These are phyloP conservation scores for Colletotrichum gigasporum DNA, from an alignment of 2,329 filamentous ascomycete species.

Conservation along the genomic window DNA sequence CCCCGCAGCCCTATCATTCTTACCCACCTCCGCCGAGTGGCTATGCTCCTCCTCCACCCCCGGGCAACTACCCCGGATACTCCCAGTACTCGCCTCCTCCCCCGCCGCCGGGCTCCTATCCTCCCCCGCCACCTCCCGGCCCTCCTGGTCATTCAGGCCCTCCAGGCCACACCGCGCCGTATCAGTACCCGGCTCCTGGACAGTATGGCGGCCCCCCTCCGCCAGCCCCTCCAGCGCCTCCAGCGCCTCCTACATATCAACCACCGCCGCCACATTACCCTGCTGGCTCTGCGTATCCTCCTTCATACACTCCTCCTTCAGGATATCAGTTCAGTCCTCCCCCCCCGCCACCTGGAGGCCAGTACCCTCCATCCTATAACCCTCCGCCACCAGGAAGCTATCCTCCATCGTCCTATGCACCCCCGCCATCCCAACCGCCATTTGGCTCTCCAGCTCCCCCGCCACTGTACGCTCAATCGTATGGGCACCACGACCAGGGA, in stretches of 20 bases:
- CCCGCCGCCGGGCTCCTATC: slow-evolving; percentile 17
- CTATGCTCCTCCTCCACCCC: slow-evolving; percentile 21
- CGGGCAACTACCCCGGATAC: slow-evolving; percentile 14
- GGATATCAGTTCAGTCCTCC: slow-evolving; percentile 13
- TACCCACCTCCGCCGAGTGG: slow-evolving; percentile 16
- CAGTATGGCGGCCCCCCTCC: slow-evolving; percentile 40
- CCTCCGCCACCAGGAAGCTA: neutral
- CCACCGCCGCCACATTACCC: slow-evolving; percentile 18
- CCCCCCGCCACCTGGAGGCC: slow-evolving; percentile 8
- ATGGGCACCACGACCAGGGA: neutral
- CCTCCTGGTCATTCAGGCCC: slow-evolving; percentile 12
- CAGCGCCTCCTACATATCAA: slow-evolving; percentile 31
- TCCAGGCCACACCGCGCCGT: slow-evolving; percentile 1
- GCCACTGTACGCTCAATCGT: slow-evolving; percentile 9
- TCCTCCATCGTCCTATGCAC: neutral
- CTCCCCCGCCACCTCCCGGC: slow-evolving; percentile 11
- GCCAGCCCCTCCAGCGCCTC: slow-evolving; percentile 35
- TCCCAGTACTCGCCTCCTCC: slow-evolving; percentile 15
- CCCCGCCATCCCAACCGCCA: slow-evolving; percentile 16
- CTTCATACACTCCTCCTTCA: slow-evolving; percentile 10
- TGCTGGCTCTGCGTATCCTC: slow-evolving; percentile 5
- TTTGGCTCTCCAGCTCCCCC: slow-evolving; percentile 4
- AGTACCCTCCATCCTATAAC: slow-evolving; percentile 5
- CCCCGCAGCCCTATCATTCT: slow-evolving; percentile 18
- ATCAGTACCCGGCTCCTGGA: slow-evolving; percentile 37